Conservation (phyloP, 441 rosid genomes). For the Eruca vesicaria region DNA sequence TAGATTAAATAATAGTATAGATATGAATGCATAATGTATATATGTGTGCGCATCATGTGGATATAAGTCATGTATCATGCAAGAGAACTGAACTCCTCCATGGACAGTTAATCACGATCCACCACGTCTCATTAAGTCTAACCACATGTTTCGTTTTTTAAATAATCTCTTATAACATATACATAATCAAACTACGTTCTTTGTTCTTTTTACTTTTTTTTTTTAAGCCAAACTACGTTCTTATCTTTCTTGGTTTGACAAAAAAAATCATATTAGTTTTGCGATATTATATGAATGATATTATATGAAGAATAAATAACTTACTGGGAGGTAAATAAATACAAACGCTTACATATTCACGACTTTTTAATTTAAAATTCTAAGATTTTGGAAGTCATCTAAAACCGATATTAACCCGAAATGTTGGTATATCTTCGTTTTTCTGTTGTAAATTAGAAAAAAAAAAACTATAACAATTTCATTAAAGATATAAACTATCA, state of each 20-base stretch:
- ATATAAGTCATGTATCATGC: background rate
- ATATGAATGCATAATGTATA: background rate
- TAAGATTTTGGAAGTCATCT: background rate
- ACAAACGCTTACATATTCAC: too few species aligned
- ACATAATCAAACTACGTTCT: background rate
- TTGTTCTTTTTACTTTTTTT: too few species aligned
- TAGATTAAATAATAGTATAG: too few species aligned
- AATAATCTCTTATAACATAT: background rate
- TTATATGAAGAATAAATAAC: too few species aligned
- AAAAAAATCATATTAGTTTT: too few species aligned
- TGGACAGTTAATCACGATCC: background rate
- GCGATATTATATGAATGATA: background rate
- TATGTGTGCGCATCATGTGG: background rate
- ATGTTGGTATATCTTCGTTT: background rate
- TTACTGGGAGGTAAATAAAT: too few species aligned
- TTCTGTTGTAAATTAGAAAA: background rate
- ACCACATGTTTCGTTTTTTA: background rate
- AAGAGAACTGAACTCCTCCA: background rate
- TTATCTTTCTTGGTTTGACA: background rate
- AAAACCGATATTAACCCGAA: background rate
- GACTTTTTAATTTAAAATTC: too few species aligned
- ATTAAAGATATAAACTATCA: background rate
- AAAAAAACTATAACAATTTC: background rate
- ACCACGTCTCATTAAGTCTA: background rate
- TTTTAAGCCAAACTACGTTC: too few species aligned